Evolutionary conservation across 345 rosid genomes (phyloP).

Genomic region (Boechera retrofracta): DNA sequence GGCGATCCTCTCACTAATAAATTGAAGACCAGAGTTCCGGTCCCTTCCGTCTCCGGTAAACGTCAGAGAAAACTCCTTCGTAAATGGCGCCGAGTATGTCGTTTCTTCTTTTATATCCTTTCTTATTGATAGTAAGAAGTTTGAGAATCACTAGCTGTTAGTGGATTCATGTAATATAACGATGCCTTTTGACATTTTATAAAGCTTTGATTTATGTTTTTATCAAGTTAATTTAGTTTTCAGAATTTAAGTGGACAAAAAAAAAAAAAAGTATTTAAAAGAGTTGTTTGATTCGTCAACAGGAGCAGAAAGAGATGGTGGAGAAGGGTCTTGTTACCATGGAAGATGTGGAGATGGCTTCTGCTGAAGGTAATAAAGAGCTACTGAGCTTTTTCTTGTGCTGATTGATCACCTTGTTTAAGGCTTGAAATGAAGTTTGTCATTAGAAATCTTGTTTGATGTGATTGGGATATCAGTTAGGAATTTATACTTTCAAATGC

Average conservation of each 20-base stretch:
- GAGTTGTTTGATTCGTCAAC: slow-evolving; percentile 17
- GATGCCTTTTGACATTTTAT: too few species aligned
- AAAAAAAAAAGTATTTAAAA: neutral
- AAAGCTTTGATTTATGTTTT: neutral
- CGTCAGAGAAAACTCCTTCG: slow-evolving; percentile 79
- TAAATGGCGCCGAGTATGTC: slow-evolving; percentile 73
- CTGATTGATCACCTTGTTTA: neutral
- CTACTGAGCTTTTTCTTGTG: neutral
- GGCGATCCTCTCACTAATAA: slow-evolving; percentile 73
- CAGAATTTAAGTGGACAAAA: neutral
- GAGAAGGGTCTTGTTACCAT: slow-evolving; percentile 73
- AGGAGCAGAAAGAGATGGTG: slow-evolving; percentile 80
- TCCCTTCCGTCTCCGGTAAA: slow-evolving; percentile 69
- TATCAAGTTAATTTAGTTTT: slow-evolving; percentile 1
- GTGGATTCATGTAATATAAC: neutral
- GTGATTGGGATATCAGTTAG: too few species aligned
- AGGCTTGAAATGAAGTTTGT: neutral
- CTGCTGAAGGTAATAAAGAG: slow-evolving; percentile 50
- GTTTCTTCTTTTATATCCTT: neutral
- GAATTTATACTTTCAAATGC: neutral
- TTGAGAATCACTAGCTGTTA: neutral
- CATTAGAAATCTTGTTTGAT: neutral
- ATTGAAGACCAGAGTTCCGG: slow-evolving; percentile 56
- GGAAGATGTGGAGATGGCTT: slow-evolving; percentile 82
- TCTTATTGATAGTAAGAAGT: neutral